Percentiles rank a stretch among this genome's conserved stretches.
phyloP scores from a whole-genome alignment of 2,329 filamentous ascomycete species.

The Colletotrichum theobromicola region DNA sequence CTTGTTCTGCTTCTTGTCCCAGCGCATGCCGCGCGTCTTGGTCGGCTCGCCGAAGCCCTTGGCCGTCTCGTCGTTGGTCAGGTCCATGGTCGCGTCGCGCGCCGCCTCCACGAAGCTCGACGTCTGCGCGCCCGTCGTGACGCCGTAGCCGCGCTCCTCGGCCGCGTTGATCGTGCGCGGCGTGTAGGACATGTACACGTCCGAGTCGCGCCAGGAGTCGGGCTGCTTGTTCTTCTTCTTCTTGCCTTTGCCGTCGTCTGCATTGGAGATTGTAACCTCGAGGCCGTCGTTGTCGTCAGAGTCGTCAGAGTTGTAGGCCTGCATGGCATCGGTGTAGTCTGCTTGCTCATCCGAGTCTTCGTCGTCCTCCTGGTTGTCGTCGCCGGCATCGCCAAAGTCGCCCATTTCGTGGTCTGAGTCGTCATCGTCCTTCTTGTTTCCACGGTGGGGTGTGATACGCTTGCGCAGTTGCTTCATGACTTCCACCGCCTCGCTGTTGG shows the following conservation, averaged over 20 bases:
- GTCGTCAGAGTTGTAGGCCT: slow-evolving; percentile 42
- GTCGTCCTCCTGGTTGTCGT: slow-evolving; percentile 37
- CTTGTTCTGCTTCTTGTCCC: slow-evolving; percentile 97
- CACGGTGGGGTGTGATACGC: slow-evolving; percentile 65
- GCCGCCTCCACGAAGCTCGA: slow-evolving; percentile 87
- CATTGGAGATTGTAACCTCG: slow-evolving; percentile 73
- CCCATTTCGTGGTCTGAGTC: slow-evolving; percentile 32
- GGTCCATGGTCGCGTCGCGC: slow-evolving; percentile 88
- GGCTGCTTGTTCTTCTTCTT: slow-evolving; percentile 49
- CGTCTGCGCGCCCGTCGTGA: slow-evolving; percentile 79
- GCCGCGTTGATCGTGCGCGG: slow-evolving; percentile 80
- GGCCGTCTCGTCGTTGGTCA: slow-evolving; percentile 84
- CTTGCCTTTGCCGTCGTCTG: slow-evolving; percentile 48
- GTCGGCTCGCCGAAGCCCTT: slow-evolving; percentile 81
- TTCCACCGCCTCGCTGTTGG: slow-evolving; percentile 69
- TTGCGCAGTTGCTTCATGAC: slow-evolving; percentile 76
- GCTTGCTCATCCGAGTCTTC: slow-evolving; percentile 38
- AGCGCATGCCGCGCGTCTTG: slow-evolving; percentile 76
- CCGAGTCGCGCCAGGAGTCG: slow-evolving; percentile 63
- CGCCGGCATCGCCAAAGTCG: slow-evolving; percentile 33
- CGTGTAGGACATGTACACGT: slow-evolving; percentile 96
- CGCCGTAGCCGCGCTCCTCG: slow-evolving; percentile 92
- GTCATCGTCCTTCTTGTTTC: slow-evolving; percentile 44
- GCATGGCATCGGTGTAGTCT: slow-evolving; percentile 28
- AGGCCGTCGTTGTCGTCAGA: slow-evolving; percentile 66